phyloP scores from a whole-genome alignment of 179 eudicot species.

The Monotropa hypopitys region DNA sequence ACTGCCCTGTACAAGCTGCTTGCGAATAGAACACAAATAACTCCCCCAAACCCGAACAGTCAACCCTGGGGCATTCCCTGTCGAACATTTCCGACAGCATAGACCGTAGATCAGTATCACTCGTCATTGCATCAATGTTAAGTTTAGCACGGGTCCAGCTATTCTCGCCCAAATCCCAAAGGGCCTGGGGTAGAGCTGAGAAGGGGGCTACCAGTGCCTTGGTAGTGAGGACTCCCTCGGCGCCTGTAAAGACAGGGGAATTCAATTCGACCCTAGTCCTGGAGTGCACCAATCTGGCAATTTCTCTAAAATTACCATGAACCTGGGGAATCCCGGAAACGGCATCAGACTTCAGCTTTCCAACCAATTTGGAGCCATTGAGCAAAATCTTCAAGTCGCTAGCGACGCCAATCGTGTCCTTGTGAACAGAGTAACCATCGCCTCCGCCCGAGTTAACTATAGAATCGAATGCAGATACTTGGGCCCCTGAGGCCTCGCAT shows the following conservation, averaged over 20 bases:
- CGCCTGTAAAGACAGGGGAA: slow-evolving; percentile 20
- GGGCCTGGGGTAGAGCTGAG: slow-evolving; percentile 24
- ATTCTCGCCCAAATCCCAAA: slow-evolving; percentile 36
- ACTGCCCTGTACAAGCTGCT: slow-evolving; percentile 31
- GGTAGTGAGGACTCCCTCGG: slow-evolving; percentile 15
- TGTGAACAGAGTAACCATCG: slow-evolving; percentile 61
- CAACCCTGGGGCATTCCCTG: slow-evolving; percentile 27
- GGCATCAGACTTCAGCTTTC: slow-evolving; percentile 24
- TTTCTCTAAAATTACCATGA: slow-evolving; percentile 56
- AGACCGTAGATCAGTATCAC: slow-evolving; percentile 20
- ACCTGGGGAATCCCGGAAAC: slow-evolving; percentile 43
- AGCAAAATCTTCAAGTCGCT: slow-evolving; percentile 67
- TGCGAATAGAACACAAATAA: slow-evolving; percentile 17
- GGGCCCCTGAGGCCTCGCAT: slow-evolving; percentile 61
- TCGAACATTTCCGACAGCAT: slow-evolving; percentile 23
- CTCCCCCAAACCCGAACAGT: slow-evolving; percentile 21
- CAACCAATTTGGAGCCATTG: slow-evolving; percentile 64
- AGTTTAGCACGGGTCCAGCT: slow-evolving; percentile 35
- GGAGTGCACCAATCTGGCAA: slow-evolving; percentile 38
- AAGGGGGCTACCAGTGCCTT: slow-evolving; percentile 26
- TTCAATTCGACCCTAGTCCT: slow-evolving; percentile 43
- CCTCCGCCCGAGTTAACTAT: slow-evolving; percentile 73
- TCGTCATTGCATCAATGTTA: slow-evolving; percentile 25
- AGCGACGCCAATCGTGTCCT: slow-evolving; percentile 67
- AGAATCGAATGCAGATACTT: slow-evolving; percentile 30